phyloP scores from a whole-genome alignment of 2,329 filamentous ascomycete genomes.

The Hypoxylon sp. region DNA sequence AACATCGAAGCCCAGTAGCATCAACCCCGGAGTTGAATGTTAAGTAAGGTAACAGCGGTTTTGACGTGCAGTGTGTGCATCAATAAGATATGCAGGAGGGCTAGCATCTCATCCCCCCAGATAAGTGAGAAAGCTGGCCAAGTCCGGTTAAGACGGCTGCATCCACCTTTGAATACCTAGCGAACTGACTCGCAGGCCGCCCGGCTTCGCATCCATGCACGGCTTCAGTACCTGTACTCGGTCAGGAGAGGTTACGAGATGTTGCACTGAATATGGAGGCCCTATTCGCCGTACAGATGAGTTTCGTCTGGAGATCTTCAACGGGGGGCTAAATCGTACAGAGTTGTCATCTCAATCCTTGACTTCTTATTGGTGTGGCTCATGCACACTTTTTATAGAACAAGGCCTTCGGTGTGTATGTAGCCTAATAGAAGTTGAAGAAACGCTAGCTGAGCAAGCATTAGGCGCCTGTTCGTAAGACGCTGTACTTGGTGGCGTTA shows the following conservation, averaged over 20 bases:
- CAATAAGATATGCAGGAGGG: conserved; percentile 49
- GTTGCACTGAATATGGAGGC: conserved; percentile 34
- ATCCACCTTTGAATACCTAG: conserved; percentile 29
- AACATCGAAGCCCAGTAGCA: conserved; percentile 26
- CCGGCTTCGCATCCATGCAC: conserved; percentile 35
- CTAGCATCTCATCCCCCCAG: conserved; percentile 43
- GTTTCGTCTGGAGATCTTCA: conserved; percentile 36
- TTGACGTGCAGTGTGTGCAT: conserved; percentile 50
- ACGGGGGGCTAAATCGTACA: conserved; percentile 35
- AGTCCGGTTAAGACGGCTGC: conserved; percentile 43
- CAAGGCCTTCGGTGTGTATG: conserved; percentile 29
- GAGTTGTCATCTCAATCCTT: conserved; percentile 31
- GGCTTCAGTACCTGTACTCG: conserved; percentile 31
- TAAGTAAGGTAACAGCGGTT: conserved; percentile 46
- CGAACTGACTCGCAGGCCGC: conserved; percentile 30
- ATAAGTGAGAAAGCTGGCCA: conserved; percentile 42
- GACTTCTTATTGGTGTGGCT: conserved; percentile 33
- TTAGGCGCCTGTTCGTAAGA: conserved; percentile 7
- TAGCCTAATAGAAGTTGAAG: conserved; percentile 12
- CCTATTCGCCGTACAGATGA: conserved; percentile 37
- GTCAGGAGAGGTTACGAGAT: conserved; percentile 32
- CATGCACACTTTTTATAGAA: conserved; percentile 35
- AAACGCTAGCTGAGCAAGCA: conserved; percentile 11
- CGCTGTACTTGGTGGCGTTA: conserved; percentile 12
- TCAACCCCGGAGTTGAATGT: conserved; percentile 30